Base-by-base conservation (phyloP, 106 monocot species). In the Chionographis japonica region DNA sequence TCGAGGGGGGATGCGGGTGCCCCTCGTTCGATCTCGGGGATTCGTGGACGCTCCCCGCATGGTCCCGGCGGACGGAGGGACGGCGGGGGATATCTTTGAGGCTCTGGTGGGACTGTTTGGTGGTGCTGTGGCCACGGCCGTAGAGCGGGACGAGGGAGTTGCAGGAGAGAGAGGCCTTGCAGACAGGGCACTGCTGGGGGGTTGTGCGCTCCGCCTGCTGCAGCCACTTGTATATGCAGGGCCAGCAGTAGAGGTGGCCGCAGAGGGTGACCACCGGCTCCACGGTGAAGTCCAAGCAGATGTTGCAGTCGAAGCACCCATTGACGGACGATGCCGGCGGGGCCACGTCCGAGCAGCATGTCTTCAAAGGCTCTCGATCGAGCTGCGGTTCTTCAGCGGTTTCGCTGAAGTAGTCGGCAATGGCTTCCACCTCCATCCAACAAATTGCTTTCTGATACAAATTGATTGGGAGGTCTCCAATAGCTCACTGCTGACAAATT, bases 211-310 rank as follows among this genome's bases (percentile, higher is more conserved):
- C 53, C 12, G 50, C 59, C 15, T 70, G 8, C n/a, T 73, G 63
- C 15, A 85, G 66, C 85, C 85, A 85, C 52, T 75, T 77, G 74
- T 67, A 63, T 14, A 85, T 70, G 77, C 85, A 85, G 0, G 77
- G 71, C 80, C 80, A 78, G 68, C 85, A 78, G 71, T 71, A 78
- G 65, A 78, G 77, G 59, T 78, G 77, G 40, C 77, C 77, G 58
- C 77, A 78, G 40, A 78, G 71, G 4, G 77, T 66, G 50, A 78
- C 66, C n/a, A 78, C 77, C 0, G 77, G 77, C 0, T 78, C 77
- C 1, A 6, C 17, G 0, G 77, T 65, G 4, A 41, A 71, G 20
- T 78, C 71, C 50, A 78, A 17, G 65, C 77, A 78, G 50, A 78
- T 78, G 71, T 60, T 78, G 66, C 77, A 78, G 40, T 78, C 66